These are phyloP conservation scores for Ophiocordyceps camponoti-saundersi DNA, from an alignment of 2,329 filamentous ascomycete species.

Conservation along the genomic window DNA sequence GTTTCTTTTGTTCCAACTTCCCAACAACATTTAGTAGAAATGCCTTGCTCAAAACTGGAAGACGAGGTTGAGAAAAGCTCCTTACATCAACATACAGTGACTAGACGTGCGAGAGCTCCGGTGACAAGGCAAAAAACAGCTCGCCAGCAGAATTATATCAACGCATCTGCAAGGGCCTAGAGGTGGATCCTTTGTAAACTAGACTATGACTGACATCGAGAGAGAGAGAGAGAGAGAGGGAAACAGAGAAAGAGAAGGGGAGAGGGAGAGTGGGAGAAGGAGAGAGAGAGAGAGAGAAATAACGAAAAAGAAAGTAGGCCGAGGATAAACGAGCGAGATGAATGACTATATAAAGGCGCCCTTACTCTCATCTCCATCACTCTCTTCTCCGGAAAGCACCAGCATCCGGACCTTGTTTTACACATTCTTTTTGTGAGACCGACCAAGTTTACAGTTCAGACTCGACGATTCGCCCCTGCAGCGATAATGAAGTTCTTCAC, in stretches of 20 bases:
- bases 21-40: too few relatives aligned
- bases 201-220: too few relatives aligned
- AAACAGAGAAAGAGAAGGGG: too few relatives aligned
- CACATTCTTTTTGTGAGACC: neutral
- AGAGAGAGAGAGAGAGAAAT: neutral
- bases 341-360: neutral
- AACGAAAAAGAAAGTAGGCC: neutral
- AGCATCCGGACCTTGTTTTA: neutral
- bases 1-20: too few relatives aligned
- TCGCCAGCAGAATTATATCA: neutral
- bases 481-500: neutral
- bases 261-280: too few relatives aligned
- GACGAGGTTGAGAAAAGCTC: too few relatives aligned
- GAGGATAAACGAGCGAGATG: neutral
- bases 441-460: neutral
- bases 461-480: neutral
- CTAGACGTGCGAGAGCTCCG: too few relatives aligned
- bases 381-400: neutral
- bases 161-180: neutral
- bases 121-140: too few relatives aligned
- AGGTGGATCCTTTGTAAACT: neutral
- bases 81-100: too few relatives aligned
- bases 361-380: neutral
- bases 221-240: too few relatives aligned
- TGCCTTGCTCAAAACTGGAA: too few relatives aligned